Evolutionary conservation across 2,329 filamentous ascomycete genomes (phyloP), one percentile per base, ranked within the genome.

Genomic region (Raffaelea deltoideospora): DNA sequence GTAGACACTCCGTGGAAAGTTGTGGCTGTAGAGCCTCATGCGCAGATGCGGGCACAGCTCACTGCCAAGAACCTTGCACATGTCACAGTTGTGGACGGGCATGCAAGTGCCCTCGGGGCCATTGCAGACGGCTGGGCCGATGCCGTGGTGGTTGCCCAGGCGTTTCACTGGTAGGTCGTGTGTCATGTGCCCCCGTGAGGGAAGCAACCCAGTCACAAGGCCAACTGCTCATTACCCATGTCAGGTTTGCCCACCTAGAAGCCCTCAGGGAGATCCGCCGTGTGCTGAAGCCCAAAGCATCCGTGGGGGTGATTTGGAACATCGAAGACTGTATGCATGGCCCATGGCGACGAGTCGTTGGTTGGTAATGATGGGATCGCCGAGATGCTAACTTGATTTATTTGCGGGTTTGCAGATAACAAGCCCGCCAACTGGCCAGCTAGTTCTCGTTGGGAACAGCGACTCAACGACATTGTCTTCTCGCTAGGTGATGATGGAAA

Each of bases 291-390:
- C 72, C 72, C 1, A 66, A 65, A 7, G 69, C 68, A 7, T 61
- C 63, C 21, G 60, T 85, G 21, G 79, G 73, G 13, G 54, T 81
- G 52, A 75, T 85, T 37, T 85, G 80, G 79, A 84, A 83, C 47
- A 61, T 77, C 41, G 78, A 83, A 51, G 74, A 80, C 44, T 82
- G 76, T 77, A 55, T 48, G 65, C 57, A 37, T 34, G 7, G 24
- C 11, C 4, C 13, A 13, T 14, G 10, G 14, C 15, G n/a, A n/a
- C n/a, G n/a, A n/a, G n/a, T n/a, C n/a, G n/a, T n/a, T n/a, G n/a
- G n/a, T n/a, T n/a, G n/a, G n/a, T n/a, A n/a, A n/a, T n/a, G n/a
- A n/a, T n/a, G n/a, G n/a, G n/a, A n/a, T n/a, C n/a, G n/a, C n/a
- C n/a, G n/a, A n/a, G n/a, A n/a, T n/a, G n/a, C n/a, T n/a, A n/a